Conservation (phyloP, 306 rosid species). For the Quercus parvula region DNA sequence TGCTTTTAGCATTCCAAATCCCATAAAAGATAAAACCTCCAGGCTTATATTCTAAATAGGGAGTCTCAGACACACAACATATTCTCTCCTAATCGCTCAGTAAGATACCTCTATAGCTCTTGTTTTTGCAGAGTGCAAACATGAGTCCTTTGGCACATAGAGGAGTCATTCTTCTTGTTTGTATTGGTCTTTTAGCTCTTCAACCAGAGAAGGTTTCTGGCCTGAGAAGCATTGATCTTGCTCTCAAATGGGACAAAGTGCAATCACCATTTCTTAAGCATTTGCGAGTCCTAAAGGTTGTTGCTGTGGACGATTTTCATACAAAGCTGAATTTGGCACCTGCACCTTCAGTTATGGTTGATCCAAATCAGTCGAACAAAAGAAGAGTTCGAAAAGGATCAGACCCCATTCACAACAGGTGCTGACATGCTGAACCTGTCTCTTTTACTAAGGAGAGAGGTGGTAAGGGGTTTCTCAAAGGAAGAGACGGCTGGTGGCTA, state of each 20-base stretch:
- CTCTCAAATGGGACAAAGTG: conserved; percentile 53
- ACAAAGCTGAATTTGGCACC: conserved; percentile 58
- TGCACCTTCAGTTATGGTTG: conserved; percentile 55
- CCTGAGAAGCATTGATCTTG: conserved; percentile 64
- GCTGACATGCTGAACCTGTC: conserved; percentile 41
- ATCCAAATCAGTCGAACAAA: conserved; percentile 72
- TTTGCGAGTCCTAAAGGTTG: conserved; percentile 47
- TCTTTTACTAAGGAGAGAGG: conserved; percentile 20
- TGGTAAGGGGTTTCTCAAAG: conserved; percentile 18
- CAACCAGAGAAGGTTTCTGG: conserved; percentile 53
- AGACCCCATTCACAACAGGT: conserved; percentile 90
- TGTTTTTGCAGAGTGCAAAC: conserved; percentile 19
- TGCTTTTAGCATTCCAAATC: conserved; percentile 65
- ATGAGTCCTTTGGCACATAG: conserved; percentile 55
- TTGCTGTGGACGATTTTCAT: conserved; percentile 49
- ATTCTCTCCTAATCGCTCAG: conserved; percentile 25
- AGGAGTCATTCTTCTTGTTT: conserved; percentile 46
- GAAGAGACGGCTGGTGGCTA: conserved; percentile 17
- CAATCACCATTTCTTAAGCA: conserved; percentile 34
- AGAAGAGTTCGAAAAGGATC: conserved; percentile 72
- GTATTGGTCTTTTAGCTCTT: conserved; percentile 59
- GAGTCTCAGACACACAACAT: conserved; percentile 15
- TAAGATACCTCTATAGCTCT: conserved; percentile 20
- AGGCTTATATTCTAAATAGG: conserved; percentile 31
- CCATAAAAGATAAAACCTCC: conserved; percentile 46